Base-by-base conservation (phyloP, 2,329 filamentous ascomycete species). In the Ascochyta rabiei region DNA sequence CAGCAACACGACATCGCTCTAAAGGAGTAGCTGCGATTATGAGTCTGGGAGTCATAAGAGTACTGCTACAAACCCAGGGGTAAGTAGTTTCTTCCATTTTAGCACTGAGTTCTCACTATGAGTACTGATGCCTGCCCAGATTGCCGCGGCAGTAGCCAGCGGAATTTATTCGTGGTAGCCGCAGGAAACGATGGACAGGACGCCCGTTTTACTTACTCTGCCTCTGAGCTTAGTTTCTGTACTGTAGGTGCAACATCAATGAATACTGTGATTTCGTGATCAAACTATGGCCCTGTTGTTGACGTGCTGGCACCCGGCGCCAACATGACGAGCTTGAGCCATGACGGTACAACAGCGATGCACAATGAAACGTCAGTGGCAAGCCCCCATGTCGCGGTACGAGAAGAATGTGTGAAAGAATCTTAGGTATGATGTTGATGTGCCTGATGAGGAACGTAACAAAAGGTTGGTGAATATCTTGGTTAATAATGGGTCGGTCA, bases 361-460 rank as follows among this genome's bases (percentile, higher is more conserved):
- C 80, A 86, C 61, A 81, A 79, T 12, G 86, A 86, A 15, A 89
- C 86, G 6, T 84, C 80, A 33, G 88, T 88, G 86, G 86, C 88
- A 30, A 82, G 82, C n/a, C 88, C 88, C 5, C 87, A 90, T 70
- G 79, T 90, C 48, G 82, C 84, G 31, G 54, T 37, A 72, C 71
- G 0, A 61, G 72, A 24, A 76, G 71, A 1, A 75, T 85, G 6
- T 81, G 79, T 66, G 54, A 71, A 40, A 77, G 77, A 59, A 79
- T 86, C 58, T 69, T 71, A 57, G 66, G 66, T 34, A 71, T 80
- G 24, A 75, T 76, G 26, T 73, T 73, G 30, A 70, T 70, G 39
- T 72, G 73, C 34, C 63, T 67, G 24, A 68, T 75, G 51, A 68
- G 80, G 53, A 67, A 66, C 16, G 68, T 81, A 0, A 75, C 72